phyloP scores from a whole-genome alignment of 2,329 filamentous ascomycete species.

The Xylaria sp. region DNA sequence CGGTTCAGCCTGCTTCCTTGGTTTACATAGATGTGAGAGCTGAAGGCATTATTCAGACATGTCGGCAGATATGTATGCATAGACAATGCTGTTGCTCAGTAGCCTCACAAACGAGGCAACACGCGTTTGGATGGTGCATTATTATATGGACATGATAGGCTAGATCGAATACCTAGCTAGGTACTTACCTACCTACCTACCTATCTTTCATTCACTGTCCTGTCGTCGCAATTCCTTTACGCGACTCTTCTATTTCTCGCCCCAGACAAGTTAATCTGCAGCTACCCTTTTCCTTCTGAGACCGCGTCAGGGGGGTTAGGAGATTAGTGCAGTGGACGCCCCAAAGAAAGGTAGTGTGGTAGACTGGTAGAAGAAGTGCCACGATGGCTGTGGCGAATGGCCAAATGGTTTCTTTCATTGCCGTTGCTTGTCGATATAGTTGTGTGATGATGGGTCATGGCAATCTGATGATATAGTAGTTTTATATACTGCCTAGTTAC shows the following conservation, averaged over 20 bases:
- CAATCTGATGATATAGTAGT: too few species aligned
- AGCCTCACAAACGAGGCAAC: slow-evolving; percentile 10
- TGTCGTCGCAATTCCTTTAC: not conserved
- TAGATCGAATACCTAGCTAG: too few species aligned
- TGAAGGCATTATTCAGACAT: too few species aligned
- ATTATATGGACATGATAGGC: too few species aligned
- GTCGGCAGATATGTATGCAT: not conserved
- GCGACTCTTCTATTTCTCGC: not conserved
- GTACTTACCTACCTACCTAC: not conserved
- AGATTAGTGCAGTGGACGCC: not conserved
- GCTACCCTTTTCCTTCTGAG: not conserved
- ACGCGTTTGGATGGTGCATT: not conserved
- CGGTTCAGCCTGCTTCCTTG: too few species aligned
- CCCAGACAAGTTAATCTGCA: slow-evolving; percentile 7
- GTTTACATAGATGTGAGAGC: too few species aligned
- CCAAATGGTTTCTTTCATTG: not conserved
- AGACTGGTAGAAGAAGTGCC: not conserved
- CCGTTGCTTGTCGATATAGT: not conserved
- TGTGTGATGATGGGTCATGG: too few species aligned
- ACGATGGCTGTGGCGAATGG: not conserved
- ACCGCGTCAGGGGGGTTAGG: not conserved
- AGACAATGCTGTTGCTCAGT: not conserved
- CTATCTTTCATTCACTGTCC: not conserved
- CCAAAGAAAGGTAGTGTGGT: too few species aligned
- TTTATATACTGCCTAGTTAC: too few species aligned